Base-by-base conservation (phyloP, 2,329 filamentous ascomycete genomes). In the Alternaria longipes region DNA sequence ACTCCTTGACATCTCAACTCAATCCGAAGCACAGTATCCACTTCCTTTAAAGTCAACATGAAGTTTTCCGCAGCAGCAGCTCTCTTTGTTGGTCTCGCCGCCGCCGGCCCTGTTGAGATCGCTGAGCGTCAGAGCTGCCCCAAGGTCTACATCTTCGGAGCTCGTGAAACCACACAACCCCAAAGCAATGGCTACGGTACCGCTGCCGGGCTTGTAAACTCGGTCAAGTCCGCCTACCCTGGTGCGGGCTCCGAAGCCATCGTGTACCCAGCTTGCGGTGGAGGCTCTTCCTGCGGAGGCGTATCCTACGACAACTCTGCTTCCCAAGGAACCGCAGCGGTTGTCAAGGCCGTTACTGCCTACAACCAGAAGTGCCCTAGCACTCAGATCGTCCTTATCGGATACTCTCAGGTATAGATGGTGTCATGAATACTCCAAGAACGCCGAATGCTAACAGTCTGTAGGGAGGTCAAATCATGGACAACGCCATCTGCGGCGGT, bases 381-480 rank as follows among this genome's bases (percentile, higher is more conserved):
- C 68, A 85, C 86, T 6, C 78, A 87, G 70, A 79, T 90, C 34
- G 85, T 89, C 6, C 76, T 89, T 32, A 84, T 89, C 38, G 88
- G 87, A 36, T 90, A 90, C 74, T 88, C 85, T 8, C 87, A 88
- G 79, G 85, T 85, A 69, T 22, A 78, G 34, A 2, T 9, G 44
- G 3, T 54, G n/a, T 16, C 18, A 14, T 18, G 5, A 30, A 18
- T n/a, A n/a, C 0, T 8, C 18, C 8, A 18, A 41, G 5, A 36
- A 36, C 8, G 20, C 14, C 50, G 5, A 2, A 38, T 51, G 38
- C 63, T 72, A 34, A 73, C 22, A 8, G 11, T 16, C n/a, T 1
- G 2, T 26, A 88, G 83, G 87, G 87, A 46, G 86, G 84, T 42
- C 85, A 89, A 77, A 89, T 89, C 66, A 84, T 87, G 74, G 87